Base-by-base conservation (phyloP, 2,329 filamentous ascomycete genomes). In the Talaromyces sp. region DNA sequence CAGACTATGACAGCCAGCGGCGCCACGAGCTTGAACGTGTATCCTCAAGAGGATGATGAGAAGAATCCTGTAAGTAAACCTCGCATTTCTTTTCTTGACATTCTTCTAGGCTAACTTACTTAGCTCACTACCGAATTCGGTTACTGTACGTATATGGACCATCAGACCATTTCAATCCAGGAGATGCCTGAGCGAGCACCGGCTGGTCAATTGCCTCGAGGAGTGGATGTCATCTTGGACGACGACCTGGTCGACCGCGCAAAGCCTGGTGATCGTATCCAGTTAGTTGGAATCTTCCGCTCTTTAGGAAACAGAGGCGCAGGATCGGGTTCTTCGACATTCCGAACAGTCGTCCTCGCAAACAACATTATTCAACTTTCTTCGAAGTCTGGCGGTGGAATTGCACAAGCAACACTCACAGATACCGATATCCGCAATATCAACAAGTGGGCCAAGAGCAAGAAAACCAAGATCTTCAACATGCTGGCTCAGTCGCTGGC, bases 161-260 rank as follows among this genome's bases (percentile, higher is more conserved):
- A 99, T 76, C 95, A 99, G 78, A 97, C 92, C 17, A 92, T 99
- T 67, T 97, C 94, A 0, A 97, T 99, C 70, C 95, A 99, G 80
- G 95, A 99, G 82, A 99, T 99, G 95, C 95, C 95, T 0, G 95
- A 99, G 79, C 86, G 94, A 71, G 95, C 95, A 1, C 95, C 95
- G 63, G 94, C 95, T 66, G 95, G 95, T 62, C 95, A 98, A 82
- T 85, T 99, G 69, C 95, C 95, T 67, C 89, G 95, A 63, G 93
- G 94, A 64, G 95, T 99, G 19, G 95, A 99, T 78, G 93, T 98
- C 15, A 93, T 99, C 71, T 83, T 99, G 69, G 95, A 99, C 76
- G 95, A 99, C 76, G 95, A 99, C 76, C 84, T 99, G 62, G 95
- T 98, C 17, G 95, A 99, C 77, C 89, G 87, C 66, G 92, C 95